These are phyloP conservation scores for Plantago major DNA, from an alignment of 257 asterid species.

Conservation along the genomic window DNA sequence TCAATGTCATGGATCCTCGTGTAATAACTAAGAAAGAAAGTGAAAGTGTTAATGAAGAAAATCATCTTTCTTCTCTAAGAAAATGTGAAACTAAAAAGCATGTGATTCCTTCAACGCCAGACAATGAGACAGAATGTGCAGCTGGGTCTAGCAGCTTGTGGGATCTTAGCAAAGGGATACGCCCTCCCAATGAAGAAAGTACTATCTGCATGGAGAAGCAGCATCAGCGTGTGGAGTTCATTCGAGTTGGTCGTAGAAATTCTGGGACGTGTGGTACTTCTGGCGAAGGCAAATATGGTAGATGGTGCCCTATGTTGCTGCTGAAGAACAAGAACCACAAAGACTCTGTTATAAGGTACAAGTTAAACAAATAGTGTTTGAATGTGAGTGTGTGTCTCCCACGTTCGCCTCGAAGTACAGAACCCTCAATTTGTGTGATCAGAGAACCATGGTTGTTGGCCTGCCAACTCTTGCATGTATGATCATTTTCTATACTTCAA, in stretches of 20 bases:
- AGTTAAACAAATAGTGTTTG: neutral
- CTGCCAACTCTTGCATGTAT: too few relatives aligned
- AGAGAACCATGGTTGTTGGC: too few relatives aligned
- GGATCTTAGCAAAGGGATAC: constrained; percentile 50
- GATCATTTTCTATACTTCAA: too few relatives aligned
- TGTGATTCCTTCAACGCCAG: constrained; percentile 21
- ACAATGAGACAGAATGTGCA: constrained; percentile 29
- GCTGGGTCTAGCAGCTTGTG: constrained; percentile 43
- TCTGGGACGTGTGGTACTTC: constrained; percentile 34
- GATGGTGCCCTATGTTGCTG: constrained; percentile 64
- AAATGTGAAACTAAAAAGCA: constrained; percentile 28
- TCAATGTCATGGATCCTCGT: constrained; percentile 75
- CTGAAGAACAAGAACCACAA: constrained; percentile 40
- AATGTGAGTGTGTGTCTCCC: too few relatives aligned
- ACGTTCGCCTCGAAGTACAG: too few relatives aligned
- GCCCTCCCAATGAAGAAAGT: constrained; percentile 69
- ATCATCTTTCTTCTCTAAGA: constrained; percentile 19
- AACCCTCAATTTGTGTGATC: too few relatives aligned
- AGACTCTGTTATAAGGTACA: constrained; percentile 52
- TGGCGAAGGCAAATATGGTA: constrained; percentile 31
- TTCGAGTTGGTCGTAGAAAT: constrained; percentile 38
- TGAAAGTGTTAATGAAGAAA: constrained; percentile 27
- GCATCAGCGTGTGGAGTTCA: constrained; percentile 41
- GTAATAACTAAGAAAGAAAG: constrained; percentile 25
- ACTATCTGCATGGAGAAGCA: constrained; percentile 60